A percentile compares a stretch with the other conserved stretches of the same genome.
phyloP scores from a whole-genome alignment of 192 early-diverging fungal species.

The Linnemannia schmuckeri region DNA sequence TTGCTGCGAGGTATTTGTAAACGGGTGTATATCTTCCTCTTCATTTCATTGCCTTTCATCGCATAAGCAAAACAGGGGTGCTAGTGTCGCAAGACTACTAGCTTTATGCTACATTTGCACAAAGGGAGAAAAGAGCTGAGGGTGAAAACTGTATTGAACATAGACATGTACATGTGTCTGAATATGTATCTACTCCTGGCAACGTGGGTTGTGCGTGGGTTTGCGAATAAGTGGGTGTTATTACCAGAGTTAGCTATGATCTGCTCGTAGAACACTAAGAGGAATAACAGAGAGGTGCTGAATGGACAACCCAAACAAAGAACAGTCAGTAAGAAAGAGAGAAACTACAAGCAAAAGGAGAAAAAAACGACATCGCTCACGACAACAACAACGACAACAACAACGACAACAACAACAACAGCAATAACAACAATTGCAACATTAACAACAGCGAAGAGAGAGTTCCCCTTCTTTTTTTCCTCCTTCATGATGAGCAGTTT shows the following conservation, averaged over 20 bases:
- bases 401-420: background rate
- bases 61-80: background rate
- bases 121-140: too few relatives aligned
- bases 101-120: background rate
- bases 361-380: background rate
- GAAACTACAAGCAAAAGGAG: background rate
- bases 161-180: background rate
- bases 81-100: background rate
- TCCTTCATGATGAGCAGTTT: background rate
- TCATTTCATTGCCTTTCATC: background rate
- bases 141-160: background rate
- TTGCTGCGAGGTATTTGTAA: background rate
- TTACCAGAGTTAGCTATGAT: background rate
- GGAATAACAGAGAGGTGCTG: background rate
- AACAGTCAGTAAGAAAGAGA: background rate
- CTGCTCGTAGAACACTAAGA: background rate
- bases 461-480: background rate
- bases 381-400: background rate
- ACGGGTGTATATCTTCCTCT: background rate
- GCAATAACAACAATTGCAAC: too few relatives aligned
- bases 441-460: background rate
- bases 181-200: background rate
- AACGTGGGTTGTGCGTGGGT: background rate
- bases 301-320: background rate
- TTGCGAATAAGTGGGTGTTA: background rate